phyloP scores from a whole-genome alignment of 768 basidiomycete genomes.

The Boletales sp. region DNA sequence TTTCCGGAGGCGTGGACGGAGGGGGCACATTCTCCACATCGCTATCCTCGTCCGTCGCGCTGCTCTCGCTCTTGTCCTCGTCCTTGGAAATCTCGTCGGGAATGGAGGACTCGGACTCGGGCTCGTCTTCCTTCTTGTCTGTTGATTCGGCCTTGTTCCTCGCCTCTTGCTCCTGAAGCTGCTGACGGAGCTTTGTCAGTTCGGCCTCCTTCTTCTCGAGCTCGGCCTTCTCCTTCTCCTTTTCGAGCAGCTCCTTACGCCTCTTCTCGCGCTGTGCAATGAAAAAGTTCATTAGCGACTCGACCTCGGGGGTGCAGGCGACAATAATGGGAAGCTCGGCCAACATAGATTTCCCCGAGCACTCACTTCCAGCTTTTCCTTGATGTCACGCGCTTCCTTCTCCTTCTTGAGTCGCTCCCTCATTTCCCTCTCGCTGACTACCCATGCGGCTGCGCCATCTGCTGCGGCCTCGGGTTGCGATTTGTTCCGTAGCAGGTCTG shows the following conservation, averaged over 20 bases:
- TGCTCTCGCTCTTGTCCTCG: constrained; percentile 30
- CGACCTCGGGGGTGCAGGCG: background rate
- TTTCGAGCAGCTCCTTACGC: constrained; percentile 40
- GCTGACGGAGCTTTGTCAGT: constrained; percentile 48
- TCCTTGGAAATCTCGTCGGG: constrained; percentile 17
- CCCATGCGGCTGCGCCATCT: constrained; percentile 65
- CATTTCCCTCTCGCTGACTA: constrained; percentile 70
- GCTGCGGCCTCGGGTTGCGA: constrained; percentile 76
- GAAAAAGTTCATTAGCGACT: constrained; percentile 6
- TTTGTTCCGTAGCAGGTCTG: constrained; percentile 83
- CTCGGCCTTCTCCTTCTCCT: constrained; percentile 58
- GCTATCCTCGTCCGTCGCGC: constrained; percentile 37
- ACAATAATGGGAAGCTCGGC: constrained; percentile 17
- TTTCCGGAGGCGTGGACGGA: constrained; percentile 27
- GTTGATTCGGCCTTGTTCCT: constrained; percentile 42
- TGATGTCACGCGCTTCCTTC: constrained; percentile 65
- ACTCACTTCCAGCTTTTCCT: constrained; percentile 65
- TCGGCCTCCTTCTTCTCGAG: constrained; percentile 64
- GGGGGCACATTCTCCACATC: constrained; percentile 40
- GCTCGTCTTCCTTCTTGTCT: constrained; percentile 42
- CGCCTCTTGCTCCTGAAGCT: constrained; percentile 52
- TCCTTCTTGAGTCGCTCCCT: constrained; percentile 69
- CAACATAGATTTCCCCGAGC: constrained; percentile 14
- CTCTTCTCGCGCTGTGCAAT: constrained; percentile 40
- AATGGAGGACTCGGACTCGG: background rate